Conservation (phyloP, 108 stramenopile species). For the Halocafeteria seosinensis region DNA sequence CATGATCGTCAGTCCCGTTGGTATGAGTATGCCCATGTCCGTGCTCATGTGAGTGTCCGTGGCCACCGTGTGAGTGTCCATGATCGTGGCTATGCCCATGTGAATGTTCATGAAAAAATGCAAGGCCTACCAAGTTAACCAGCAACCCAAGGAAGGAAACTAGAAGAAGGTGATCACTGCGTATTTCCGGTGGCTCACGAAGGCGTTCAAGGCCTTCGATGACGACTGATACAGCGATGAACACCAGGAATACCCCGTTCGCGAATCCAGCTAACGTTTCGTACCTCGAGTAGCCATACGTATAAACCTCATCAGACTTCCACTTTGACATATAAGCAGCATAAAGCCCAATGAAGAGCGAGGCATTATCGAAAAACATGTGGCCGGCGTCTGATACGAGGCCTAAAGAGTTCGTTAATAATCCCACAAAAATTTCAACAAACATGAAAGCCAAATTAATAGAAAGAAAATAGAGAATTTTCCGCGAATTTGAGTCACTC, state of each 20-base stretch:
- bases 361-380: slow-evolving; percentile 7
- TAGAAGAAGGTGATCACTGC: background rate
- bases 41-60: slow-evolving; percentile 3
- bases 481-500: too few species aligned
- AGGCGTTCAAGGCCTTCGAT: slow-evolving; percentile 3
- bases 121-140: slow-evolving; percentile 12
- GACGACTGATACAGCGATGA: slow-evolving; percentile 2
- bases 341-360: slow-evolving; percentile 6
- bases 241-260: slow-evolving; percentile 6
- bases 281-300: background rate
- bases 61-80: slow-evolving; percentile 5
- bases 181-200: slow-evolving; percentile 5
- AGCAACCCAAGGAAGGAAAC: background rate
- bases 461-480: slow-evolving; percentile 2
- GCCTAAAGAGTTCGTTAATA: slow-evolving; percentile 4
- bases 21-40: slow-evolving; percentile 1
- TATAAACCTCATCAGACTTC: background rate
- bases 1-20: too few species aligned
- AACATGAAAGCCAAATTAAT: slow-evolving; percentile 8
- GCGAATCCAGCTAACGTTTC: slow-evolving; percentile 5
- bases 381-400: slow-evolving; percentile 10
- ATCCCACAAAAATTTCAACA: slow-evolving; percentile 1
- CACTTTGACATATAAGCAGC: slow-evolving; percentile 5
- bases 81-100: slow-evolving; percentile 4
- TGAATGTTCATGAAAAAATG: slow-evolving; percentile 7